phyloP scores from a whole-genome alignment of 371 early-diverging fungal species.

The Cokeromyces recurvatus region DNA sequence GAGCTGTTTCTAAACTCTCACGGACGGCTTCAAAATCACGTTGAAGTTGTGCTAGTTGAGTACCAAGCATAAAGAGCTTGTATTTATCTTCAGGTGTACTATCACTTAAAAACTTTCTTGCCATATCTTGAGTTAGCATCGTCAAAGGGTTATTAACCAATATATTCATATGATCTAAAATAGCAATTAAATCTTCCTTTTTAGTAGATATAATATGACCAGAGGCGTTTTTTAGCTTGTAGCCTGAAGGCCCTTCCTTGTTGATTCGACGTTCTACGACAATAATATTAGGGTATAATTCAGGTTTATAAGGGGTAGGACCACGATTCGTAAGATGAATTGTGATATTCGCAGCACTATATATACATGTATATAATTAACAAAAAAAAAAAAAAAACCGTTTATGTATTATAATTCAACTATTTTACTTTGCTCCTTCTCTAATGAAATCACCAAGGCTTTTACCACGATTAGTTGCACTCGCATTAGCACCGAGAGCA shows the following conservation, averaged over 20 bases:
- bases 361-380: neutral
- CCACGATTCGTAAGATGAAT: constrained; percentile 83
- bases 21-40: constrained; percentile 67
- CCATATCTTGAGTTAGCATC: constrained; percentile 90
- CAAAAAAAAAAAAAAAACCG: no score
- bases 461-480: constrained; percentile 81
- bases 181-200: constrained; percentile 76
- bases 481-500: constrained; percentile 89
- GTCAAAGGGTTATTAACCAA: constrained; percentile 91
- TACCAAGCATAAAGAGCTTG: constrained; percentile 84
- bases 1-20: constrained; percentile 63
- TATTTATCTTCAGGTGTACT: constrained; percentile 84
- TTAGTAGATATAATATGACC: constrained; percentile 65
- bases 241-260: constrained; percentile 64
- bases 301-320: constrained; percentile 73
- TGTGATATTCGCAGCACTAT: constrained; percentile 58
- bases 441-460: constrained; percentile 76
- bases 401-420: no score
- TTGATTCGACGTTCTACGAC: constrained; percentile 78
- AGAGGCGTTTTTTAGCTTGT: constrained; percentile 67
- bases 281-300: constrained; percentile 78
- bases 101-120: constrained; percentile 82
- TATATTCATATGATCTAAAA: constrained; percentile 86
- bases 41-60: constrained; percentile 74
- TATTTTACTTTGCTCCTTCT: constrained; percentile 65